Percentiles rank a stretch among this genome's conserved stretches.
Conservation (phyloP, 768 basidiomycete species). For the Serendipita sp. region DNA sequence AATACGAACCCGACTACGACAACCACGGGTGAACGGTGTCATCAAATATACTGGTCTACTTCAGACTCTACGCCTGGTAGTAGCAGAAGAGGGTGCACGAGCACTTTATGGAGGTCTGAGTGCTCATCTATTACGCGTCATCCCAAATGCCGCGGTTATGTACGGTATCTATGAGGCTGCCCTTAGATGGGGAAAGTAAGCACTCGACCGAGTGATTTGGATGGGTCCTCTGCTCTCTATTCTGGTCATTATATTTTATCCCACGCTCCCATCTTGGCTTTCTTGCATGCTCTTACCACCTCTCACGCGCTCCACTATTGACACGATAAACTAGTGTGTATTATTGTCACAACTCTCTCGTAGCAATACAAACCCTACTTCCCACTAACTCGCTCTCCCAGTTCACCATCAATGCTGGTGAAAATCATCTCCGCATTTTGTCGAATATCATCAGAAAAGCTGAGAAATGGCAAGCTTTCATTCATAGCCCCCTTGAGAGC, state of each 20-base stretch:
- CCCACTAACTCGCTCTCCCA: background rate
- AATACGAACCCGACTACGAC: constrained; percentile 58
- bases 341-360: too few relatives aligned
- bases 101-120: constrained; percentile 84
- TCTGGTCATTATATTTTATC: background rate
- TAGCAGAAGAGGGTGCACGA: constrained; percentile 77
- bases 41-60: constrained; percentile 72
- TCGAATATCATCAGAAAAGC: background rate
- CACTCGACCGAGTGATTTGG: background rate
- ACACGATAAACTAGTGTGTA: background rate
- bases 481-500: constrained; percentile 25
- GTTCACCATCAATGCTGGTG: background rate
- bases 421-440: background rate
- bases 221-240: background rate
- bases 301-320: background rate
- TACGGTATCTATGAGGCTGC: constrained; percentile 86
- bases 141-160: constrained; percentile 96
- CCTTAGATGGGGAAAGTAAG: constrained; percentile 36
- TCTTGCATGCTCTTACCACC: background rate
- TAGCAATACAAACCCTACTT: too few relatives aligned
- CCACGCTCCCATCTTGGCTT: background rate
- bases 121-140: constrained; percentile 90
- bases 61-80: constrained; percentile 72
- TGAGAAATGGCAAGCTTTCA: constrained; percentile 12
- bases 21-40: constrained; percentile 64